These are phyloP conservation scores for Saitoella complicata DNA, from an alignment of 805 yeast genomes.

Conservation along the genomic window DNA sequence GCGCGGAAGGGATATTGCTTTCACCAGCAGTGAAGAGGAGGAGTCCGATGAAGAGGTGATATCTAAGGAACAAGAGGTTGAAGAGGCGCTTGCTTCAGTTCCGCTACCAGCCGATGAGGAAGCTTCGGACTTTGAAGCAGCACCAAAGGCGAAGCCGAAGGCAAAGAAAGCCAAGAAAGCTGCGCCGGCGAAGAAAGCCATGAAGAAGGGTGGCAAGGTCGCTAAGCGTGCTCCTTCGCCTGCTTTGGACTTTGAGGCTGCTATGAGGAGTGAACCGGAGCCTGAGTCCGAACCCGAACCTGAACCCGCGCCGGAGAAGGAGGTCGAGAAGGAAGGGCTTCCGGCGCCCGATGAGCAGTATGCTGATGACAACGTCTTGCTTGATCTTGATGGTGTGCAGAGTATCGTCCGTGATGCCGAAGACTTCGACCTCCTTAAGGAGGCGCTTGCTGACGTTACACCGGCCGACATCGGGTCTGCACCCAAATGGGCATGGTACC, in stretches of 20 bases:
- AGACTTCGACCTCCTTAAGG: slow-evolving; percentile 41
- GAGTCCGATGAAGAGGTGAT: no score
- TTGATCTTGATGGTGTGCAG: slow-evolving; percentile 37
- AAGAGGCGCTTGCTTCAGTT: neutral
- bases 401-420: slow-evolving; percentile 52
- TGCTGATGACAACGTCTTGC: slow-evolving; percentile 20
- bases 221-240: neutral
- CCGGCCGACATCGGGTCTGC: slow-evolving; percentile 22
- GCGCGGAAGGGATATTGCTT: neutral
- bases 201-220: no score
- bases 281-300: neutral
- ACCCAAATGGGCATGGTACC: slow-evolving; percentile 56
- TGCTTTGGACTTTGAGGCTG: neutral
- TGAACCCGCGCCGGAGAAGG: neutral
- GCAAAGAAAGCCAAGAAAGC: neutral
- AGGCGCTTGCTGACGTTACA: slow-evolving; percentile 23
- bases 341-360: slow-evolving; percentile 14
- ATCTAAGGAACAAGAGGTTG: no score
- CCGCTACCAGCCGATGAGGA: slow-evolving; percentile 7
- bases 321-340: neutral
- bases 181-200: no score
- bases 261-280: neutral
- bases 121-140: slow-evolving; percentile 3
- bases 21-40: neutral
- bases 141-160: slow-evolving; percentile 9